A percentile compares a stretch with the other conserved stretches of the same genome.
Conservation (phyloP, 2,329 filamentous ascomycete genomes). For the Trichophyton rubrum region DNA sequence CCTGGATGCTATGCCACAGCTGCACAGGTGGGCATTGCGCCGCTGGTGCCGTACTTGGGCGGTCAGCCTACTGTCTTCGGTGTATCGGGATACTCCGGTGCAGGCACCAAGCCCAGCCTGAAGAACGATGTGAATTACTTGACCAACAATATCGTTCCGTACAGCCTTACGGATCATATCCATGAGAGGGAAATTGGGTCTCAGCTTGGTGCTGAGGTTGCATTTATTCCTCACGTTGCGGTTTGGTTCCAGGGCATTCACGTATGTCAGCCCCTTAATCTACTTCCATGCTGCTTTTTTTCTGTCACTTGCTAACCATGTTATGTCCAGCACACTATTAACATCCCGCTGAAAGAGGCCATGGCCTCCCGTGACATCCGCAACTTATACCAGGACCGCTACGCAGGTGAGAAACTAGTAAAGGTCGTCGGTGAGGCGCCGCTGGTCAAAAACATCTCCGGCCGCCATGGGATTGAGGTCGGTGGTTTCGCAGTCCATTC, state of each 20-base stretch:
- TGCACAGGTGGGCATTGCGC: slow-evolving; percentile 77
- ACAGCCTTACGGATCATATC: slow-evolving; percentile 84
- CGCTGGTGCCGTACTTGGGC: slow-evolving; percentile 63
- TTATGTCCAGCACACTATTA: slow-evolving; percentile 59
- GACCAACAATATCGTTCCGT: slow-evolving; percentile 78
- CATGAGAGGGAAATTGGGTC: slow-evolving; percentile 82
- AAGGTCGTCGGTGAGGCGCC: slow-evolving; percentile 84
- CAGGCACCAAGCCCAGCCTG: slow-evolving; percentile 82
- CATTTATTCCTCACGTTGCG: slow-evolving; percentile 90
- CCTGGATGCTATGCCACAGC: slow-evolving; percentile 94
- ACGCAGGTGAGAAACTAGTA: slow-evolving; percentile 88
- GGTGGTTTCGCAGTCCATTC: slow-evolving; percentile 91
- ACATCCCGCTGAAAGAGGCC: slow-evolving; percentile 68
- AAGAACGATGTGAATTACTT: slow-evolving; percentile 85
- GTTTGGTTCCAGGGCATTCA: slow-evolving; percentile 94
- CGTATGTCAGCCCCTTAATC: slow-evolving; percentile 25
- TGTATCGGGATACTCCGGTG: slow-evolving; percentile 86
- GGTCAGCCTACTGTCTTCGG: slow-evolving; percentile 76
- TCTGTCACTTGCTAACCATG: slow-evolving; percentile 5
- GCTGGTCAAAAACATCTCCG: slow-evolving; percentile 68
- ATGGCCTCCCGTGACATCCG: slow-evolving; percentile 89
- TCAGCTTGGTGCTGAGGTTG: slow-evolving; percentile 62
- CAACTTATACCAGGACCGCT: slow-evolving; percentile 89
- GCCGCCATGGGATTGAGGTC: slow-evolving; percentile 83
- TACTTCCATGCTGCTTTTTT: slow-evolving; percentile 6